These are phyloP conservation scores for Carex myosuroides DNA, from an alignment of 176 grass and related monocot species.

Conservation along the genomic window DNA sequence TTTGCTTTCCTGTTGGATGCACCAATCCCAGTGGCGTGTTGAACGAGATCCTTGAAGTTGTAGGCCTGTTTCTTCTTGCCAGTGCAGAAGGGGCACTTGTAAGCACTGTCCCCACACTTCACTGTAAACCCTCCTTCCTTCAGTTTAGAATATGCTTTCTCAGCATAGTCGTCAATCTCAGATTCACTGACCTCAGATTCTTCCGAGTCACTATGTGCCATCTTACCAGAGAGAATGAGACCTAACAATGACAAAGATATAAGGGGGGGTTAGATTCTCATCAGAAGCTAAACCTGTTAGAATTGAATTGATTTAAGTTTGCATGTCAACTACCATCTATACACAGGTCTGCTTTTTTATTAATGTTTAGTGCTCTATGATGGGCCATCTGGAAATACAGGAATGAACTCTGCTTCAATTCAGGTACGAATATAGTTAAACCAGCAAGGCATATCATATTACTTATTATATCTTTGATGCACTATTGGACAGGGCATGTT, in stretches of 20 bases:
- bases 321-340: no score
- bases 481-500: no score
- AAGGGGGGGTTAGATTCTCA: no score
- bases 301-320: no score
- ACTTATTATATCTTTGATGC: no score
- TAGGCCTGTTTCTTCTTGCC: constrained; percentile 71
- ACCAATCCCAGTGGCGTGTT: constrained; percentile 68
- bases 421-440: no score
- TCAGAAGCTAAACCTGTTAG: no score
- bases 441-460: no score
- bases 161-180: constrained; percentile 42
- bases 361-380: no score
- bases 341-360: no score
- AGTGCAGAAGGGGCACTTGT: constrained; percentile 59
- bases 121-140: constrained; percentile 32
- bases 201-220: constrained; percentile 36
- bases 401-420: no score
- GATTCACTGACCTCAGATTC: constrained; percentile 65
- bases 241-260: not conserved
- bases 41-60: constrained; percentile 46
- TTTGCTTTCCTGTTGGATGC: constrained; percentile 33
- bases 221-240: constrained; percentile 6
- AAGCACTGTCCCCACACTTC: constrained; percentile 27
- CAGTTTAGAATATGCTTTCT: constrained; percentile 24
- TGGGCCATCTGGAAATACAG: no score